Evolutionary conservation across 257 asterid genomes (phyloP).

Genomic region (Lycium barbarum): DNA sequence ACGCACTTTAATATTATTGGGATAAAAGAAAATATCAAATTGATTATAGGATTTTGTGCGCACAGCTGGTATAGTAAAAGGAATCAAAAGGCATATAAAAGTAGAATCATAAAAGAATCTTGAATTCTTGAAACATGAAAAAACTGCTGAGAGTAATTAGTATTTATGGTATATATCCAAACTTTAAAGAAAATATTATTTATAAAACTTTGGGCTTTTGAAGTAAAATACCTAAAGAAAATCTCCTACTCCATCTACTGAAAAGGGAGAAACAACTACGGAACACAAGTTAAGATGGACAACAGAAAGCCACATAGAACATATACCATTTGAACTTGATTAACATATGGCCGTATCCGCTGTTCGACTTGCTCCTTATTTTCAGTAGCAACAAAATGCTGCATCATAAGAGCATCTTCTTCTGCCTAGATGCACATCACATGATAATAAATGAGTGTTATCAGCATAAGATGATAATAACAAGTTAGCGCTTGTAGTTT

Average conservation of each 20-base stretch:
- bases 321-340: constrained; percentile 75
- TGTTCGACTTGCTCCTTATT: constrained; percentile 67
- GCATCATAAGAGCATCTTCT: constrained; percentile 94
- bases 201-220: neutral
- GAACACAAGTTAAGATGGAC: constrained; percentile 24
- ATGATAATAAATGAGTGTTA: constrained; percentile 14
- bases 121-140: neutral
- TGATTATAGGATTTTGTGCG: neutral
- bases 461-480: neutral
- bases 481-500: neutral
- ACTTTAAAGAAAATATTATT: neutral
- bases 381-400: constrained; percentile 64
- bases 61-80: neutral
- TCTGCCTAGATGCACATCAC: constrained; percentile 68
- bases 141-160: neutral
- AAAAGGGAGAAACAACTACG: neutral
- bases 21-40: neutral
- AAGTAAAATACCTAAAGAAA: neutral
- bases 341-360: constrained; percentile 68
- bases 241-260: neutral
- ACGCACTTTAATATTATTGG: neutral
- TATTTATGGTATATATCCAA: neutral
- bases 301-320: constrained; percentile 1
- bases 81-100: neutral
- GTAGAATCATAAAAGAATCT: neutral